A percentile compares a stretch with the other conserved stretches of the same genome.
phyloP scores from a whole-genome alignment of 2,329 filamentous ascomycete species.

The Leptographium flavum region DNA sequence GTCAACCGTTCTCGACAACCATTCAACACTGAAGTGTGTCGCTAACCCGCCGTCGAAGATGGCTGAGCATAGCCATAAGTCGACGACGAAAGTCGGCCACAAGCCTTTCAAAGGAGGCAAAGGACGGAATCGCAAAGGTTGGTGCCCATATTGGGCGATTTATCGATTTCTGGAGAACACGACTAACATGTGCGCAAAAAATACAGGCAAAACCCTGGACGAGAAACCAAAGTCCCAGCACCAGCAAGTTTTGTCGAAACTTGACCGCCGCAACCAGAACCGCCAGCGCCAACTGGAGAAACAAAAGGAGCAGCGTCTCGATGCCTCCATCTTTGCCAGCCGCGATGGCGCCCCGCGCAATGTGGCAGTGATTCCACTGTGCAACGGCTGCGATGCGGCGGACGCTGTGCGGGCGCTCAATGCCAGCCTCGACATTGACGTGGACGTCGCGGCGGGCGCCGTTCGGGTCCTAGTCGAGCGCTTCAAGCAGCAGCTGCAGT shows the following conservation, averaged over 20 bases:
- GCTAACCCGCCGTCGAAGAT: slow-evolving; percentile 18
- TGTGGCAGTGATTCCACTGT: slow-evolving; percentile 77
- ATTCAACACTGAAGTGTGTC: neutral
- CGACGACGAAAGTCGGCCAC: slow-evolving; percentile 76
- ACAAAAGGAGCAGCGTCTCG: slow-evolving; percentile 66
- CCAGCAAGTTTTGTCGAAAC: slow-evolving; percentile 94
- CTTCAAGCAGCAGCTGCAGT: slow-evolving; percentile 91
- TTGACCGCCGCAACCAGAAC: slow-evolving; percentile 87
- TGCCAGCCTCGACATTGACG: slow-evolving; percentile 64
- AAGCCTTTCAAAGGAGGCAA: slow-evolving; percentile 91
- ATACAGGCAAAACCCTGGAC: slow-evolving; percentile 58
- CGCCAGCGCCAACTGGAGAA: slow-evolving; percentile 80
- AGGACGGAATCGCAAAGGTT: slow-evolving; percentile 31
- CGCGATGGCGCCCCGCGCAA: slow-evolving; percentile 76
- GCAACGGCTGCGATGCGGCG: slow-evolving; percentile 52
- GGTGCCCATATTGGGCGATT: neutral
- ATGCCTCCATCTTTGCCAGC: slow-evolving; percentile 71
- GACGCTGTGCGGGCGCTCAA: slow-evolving; percentile 59
- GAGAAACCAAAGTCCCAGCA: slow-evolving; percentile 80
- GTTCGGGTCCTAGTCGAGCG: slow-evolving; percentile 62
- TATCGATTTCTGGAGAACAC: neutral
- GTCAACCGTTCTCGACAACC: too few relatives aligned
- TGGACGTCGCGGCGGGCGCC: slow-evolving; percentile 36
- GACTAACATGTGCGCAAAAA: neutral
- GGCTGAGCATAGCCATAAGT: slow-evolving; percentile 70